A percentile compares a stretch with the other conserved stretches of the same genome.
phyloP scores from a whole-genome alignment of 2,329 filamentous ascomycete species.

The Diaporthe longicolla region DNA sequence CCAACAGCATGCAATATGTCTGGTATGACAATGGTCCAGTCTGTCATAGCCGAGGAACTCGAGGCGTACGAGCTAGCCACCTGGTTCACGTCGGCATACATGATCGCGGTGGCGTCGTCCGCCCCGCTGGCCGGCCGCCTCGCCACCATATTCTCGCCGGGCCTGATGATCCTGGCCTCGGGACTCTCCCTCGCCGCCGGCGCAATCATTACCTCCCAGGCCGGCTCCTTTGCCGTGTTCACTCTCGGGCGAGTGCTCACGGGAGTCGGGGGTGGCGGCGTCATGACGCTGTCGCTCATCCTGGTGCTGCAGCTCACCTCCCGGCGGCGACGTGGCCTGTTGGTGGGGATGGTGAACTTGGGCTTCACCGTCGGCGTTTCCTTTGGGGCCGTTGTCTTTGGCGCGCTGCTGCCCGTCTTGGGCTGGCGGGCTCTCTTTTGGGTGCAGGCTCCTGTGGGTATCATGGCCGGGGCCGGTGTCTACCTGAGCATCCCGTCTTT shows the following conservation, averaged over 20 bases:
- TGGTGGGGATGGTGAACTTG: slow-evolving; percentile 80
- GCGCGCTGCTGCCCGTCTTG: slow-evolving; percentile 68
- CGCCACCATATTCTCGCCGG: slow-evolving; percentile 80
- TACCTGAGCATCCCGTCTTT: slow-evolving; percentile 74
- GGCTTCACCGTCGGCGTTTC: slow-evolving; percentile 80
- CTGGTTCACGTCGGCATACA: slow-evolving; percentile 86
- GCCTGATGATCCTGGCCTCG: slow-evolving; percentile 74
- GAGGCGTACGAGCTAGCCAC: slow-evolving; percentile 79
- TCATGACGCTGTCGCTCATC: slow-evolving; percentile 81
- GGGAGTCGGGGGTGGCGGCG: slow-evolving; percentile 78
- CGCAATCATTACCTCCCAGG: slow-evolving; percentile 73
- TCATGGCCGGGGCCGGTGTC: slow-evolving; percentile 73
- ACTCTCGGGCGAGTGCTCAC: slow-evolving; percentile 77
- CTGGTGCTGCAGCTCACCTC: slow-evolving; percentile 81
- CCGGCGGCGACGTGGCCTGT: slow-evolving; percentile 77
- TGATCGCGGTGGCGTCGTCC: slow-evolving; percentile 73
- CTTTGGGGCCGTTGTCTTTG: slow-evolving; percentile 78
- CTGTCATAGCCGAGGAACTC: slow-evolving; percentile 80
- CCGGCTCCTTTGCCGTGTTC: slow-evolving; percentile 72
- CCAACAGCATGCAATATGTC: slow-evolving; percentile 77
- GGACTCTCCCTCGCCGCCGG: slow-evolving; percentile 72
- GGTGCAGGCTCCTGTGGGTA: slow-evolving; percentile 75
- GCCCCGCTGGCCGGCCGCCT: slow-evolving; percentile 81
- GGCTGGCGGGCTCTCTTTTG: slow-evolving; percentile 79
- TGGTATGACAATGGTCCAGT: slow-evolving; percentile 86